Evolutionary conservation across 805 yeast genomes (phyloP), one percentile per base, ranked within the genome.

Genomic region (Yamadazyma paraphyllophila): DNA sequence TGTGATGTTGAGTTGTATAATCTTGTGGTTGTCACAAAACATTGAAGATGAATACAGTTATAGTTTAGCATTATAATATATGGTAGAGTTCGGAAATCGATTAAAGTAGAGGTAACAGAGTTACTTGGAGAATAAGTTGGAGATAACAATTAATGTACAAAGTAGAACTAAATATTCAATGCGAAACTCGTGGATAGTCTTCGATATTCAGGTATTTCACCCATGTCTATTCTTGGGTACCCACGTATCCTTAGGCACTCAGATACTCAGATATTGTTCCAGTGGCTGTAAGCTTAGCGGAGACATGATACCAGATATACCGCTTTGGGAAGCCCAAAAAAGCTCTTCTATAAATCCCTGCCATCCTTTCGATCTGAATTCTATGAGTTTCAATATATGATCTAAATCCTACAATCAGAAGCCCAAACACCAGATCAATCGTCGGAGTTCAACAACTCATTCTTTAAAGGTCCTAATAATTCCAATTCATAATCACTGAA

Each of bases 21-120:
- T 84, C 7, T 71, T 94, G 57, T 94, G 99, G 99, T 71, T 92
- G 44, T 89, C 96, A 16, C 98, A 92, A 63, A 94, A 90, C 63
- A 83, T 90, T 48, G 97, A 94, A 64, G 98, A 94, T 60, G 98
- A 92, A 65, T 92, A 91, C 67, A 86, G 95, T 51, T 92, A 94
- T 63, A 85, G 96, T 38, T 78, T 91, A 62, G 90, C 96, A 26
- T 71, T 88, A 55, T 88, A 69, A 62, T 33, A 9, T 15, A 39
- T 15, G 11, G 14, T 13, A n/a, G 27, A 15, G 34, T 16, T 20
- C 9, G 14, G 13, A 17, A 7, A n/a, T 29, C 12, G 30, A 7
- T 30, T 16, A 24, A 8, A 25, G 31, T 40, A 40, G 11, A 39
- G 14, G n/a, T 10, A 12, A 30, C 9, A 29, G 13, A 31, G 13